Percentiles rank a stretch among this genome's conserved stretches.
Evolutionary conservation across 2,329 filamentous ascomycete genomes (phyloP).

Genomic region (Colletotrichum somersetense): DNA sequence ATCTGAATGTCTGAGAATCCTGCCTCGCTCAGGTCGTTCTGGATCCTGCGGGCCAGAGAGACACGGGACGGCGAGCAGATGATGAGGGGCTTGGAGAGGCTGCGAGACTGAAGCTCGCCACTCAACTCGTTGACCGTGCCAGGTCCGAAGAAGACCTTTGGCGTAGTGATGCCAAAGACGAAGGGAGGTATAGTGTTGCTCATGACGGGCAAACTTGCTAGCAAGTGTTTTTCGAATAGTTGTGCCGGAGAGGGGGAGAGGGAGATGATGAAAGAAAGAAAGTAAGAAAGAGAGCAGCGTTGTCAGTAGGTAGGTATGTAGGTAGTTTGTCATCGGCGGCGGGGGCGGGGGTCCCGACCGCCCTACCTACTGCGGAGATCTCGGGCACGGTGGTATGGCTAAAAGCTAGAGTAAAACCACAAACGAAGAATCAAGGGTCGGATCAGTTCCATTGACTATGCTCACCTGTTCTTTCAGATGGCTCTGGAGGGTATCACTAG

Average conservation of each 20-base stretch:
- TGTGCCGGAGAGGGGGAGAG: no score
- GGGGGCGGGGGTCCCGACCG: slow-evolving; percentile 20
- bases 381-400: slow-evolving; percentile 17
- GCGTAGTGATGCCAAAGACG: slow-evolving; percentile 41
- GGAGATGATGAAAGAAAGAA: neutral
- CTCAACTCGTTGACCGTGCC: slow-evolving; percentile 51
- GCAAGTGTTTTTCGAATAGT: neutral
- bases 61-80: slow-evolving; percentile 55
- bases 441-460: slow-evolving; percentile 25
- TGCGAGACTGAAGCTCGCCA: slow-evolving; percentile 50
- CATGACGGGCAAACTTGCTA: slow-evolving; percentile 9
- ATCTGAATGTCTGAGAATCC: slow-evolving; percentile 52
- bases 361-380: neutral
- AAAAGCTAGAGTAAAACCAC: neutral
- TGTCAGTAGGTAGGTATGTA: neutral
- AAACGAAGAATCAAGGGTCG: neutral
- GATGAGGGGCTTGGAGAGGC: slow-evolving; percentile 52
- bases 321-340: slow-evolving; percentile 31
- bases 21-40: slow-evolving; percentile 43
- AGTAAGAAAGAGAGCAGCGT: neutral
- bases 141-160: slow-evolving; percentile 53
- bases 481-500: slow-evolving; percentile 40
- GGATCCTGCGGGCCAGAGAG: slow-evolving; percentile 51
- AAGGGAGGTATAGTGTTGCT: slow-evolving; percentile 22
- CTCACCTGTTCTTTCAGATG: slow-evolving; percentile 20